Conservation (phyloP, 2,329 filamentous ascomycete genomes). For the Aspergillus pseudoterreus region DNA sequence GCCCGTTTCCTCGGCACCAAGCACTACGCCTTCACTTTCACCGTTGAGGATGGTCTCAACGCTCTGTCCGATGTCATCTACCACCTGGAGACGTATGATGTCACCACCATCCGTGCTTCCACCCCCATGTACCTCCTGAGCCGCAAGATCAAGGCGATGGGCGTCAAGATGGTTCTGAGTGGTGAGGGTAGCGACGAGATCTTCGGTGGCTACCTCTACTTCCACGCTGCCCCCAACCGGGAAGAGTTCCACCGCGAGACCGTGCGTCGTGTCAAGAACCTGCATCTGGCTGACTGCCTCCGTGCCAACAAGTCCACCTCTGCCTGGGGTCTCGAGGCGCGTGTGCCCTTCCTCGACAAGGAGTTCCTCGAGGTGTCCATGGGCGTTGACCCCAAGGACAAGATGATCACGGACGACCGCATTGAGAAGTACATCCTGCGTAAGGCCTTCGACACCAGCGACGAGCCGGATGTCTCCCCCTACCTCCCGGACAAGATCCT, state of each 20-base stretch:
- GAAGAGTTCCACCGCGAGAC: slow-evolving; percentile 94
- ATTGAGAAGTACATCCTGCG: slow-evolving; percentile 98
- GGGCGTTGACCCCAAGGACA: slow-evolving; percentile 90
- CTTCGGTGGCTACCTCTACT: slow-evolving; percentile 97
- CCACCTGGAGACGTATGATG: slow-evolving; percentile 96
- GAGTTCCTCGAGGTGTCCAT: slow-evolving; percentile 89
- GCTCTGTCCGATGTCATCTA: slow-evolving; percentile 96
- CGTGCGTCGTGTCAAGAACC: slow-evolving; percentile 89
- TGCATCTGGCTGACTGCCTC: slow-evolving; percentile 93
- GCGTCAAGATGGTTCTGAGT: slow-evolving; percentile 98
- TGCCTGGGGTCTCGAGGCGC: slow-evolving; percentile 95
- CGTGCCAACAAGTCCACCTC: slow-evolving; percentile 99
- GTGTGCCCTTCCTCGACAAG: slow-evolving; percentile 97
- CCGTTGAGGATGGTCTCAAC: slow-evolving; percentile 93
- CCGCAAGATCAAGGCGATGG: slow-evolving; percentile 99
- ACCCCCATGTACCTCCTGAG: slow-evolving; percentile 98
- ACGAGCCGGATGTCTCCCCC: slow-evolving; percentile 73
- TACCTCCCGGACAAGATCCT: slow-evolving; percentile 97
- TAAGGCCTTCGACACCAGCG: slow-evolving; percentile 92
- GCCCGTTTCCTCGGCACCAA: slow-evolving; percentile 96
- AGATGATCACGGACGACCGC: slow-evolving; percentile 85
- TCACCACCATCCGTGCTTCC: slow-evolving; percentile 95
- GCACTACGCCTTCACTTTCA: slow-evolving; percentile 98
- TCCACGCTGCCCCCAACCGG: slow-evolving; percentile 89
- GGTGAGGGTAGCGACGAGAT: slow-evolving; percentile 98